Evolutionary conservation across 352 stramenopile species (phyloP).

Genomic region (Pythium phragmitis): DNA sequence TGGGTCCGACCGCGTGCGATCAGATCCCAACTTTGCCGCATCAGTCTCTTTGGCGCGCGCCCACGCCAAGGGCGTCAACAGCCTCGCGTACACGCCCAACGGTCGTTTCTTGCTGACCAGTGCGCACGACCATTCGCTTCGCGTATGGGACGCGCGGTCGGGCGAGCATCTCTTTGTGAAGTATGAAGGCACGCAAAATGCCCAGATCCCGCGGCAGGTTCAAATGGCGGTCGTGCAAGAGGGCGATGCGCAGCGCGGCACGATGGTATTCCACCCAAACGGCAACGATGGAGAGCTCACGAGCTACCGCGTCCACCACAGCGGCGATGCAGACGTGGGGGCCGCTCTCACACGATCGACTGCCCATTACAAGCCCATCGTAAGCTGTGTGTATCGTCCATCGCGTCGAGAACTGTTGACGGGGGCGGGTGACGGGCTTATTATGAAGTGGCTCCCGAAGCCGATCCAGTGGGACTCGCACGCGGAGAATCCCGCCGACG

Average conservation of each 20-base stretch:
- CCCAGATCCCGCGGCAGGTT: slow-evolving; percentile 37
- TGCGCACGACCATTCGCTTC: slow-evolving; percentile 54
- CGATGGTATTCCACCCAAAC: slow-evolving; percentile 64
- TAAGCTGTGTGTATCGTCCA: slow-evolving; percentile 57
- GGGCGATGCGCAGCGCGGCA: slow-evolving; percentile 41
- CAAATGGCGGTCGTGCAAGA: slow-evolving; percentile 68
- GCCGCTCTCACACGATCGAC: slow-evolving; percentile 29
- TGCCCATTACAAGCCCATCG: slow-evolving; percentile 64
- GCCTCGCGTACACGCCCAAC: slow-evolving; percentile 62
- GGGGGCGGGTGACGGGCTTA: slow-evolving; percentile 58
- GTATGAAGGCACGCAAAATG: slow-evolving; percentile 42
- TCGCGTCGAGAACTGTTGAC: slow-evolving; percentile 56
- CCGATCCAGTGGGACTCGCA: slow-evolving; percentile 18
- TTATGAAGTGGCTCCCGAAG: slow-evolving; percentile 65
- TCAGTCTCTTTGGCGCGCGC: slow-evolving; percentile 47
- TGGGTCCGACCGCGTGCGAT: slow-evolving; percentile 14
- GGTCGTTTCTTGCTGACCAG: slow-evolving; percentile 63
- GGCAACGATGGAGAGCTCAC: slow-evolving; percentile 46
- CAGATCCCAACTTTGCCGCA: slow-evolving; percentile 58
- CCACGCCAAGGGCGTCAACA: slow-evolving; percentile 55
- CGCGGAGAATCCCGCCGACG: slow-evolving; percentile 17
- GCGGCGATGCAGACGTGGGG: slow-evolving; percentile 38
- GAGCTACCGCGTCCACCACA: slow-evolving; percentile 58
- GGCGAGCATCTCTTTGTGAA: slow-evolving; percentile 74
- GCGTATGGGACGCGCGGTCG: slow-evolving; percentile 60